Evolutionary conservation across 768 basidiomycete genomes (phyloP), one percentile per base, ranked within the genome.

Genomic region (Boletus reticulatus): DNA sequence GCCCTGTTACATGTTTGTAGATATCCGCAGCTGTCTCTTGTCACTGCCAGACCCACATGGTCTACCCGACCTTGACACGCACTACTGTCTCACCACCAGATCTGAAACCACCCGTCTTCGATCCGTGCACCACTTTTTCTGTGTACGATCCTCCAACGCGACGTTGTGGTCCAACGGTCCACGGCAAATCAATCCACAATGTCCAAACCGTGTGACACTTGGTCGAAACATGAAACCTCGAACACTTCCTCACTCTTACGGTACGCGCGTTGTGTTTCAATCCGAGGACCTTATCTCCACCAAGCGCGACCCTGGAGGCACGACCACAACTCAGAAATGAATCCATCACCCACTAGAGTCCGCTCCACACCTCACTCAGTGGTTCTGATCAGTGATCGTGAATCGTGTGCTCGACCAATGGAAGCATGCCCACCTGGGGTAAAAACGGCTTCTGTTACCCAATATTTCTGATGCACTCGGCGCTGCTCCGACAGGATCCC

Each of bases 81-180:
- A 1, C 27, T 29, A 29, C 27, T 9, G 27, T n/a, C n/a, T n/a
- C n/a, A n/a, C n/a, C 27, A 29, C 27, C 8, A 29, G 27, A 29
- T 29, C 27, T 9, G 7, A 27, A 7, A 27, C 27, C 27, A 29
- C 27, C 9, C 27, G 9, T 27, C 49, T 55, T 62, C 51, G 41
- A 52, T 61, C 1, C 42, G 31, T 52, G 38, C 46, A 0, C 46
- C 22, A 22, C 22, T 22, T 24, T 49, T 60, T 58, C 63, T 48
- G 22, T 20, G 9, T 52, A 3, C 54, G 63, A 66, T 64, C 61
- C 60, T 62, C 60, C 63, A 55, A 31, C 12, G 7, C 34, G 27
- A 29, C 9, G 8, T 9, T 29, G 20, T 22, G 7, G 10, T 36
- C 36, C 43, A 20, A 24, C 42, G n/a, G 10, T 47, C 43, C 11